Conservation (phyloP, 2,329 filamentous ascomycete species). For the Colletotrichum costaricense region DNA sequence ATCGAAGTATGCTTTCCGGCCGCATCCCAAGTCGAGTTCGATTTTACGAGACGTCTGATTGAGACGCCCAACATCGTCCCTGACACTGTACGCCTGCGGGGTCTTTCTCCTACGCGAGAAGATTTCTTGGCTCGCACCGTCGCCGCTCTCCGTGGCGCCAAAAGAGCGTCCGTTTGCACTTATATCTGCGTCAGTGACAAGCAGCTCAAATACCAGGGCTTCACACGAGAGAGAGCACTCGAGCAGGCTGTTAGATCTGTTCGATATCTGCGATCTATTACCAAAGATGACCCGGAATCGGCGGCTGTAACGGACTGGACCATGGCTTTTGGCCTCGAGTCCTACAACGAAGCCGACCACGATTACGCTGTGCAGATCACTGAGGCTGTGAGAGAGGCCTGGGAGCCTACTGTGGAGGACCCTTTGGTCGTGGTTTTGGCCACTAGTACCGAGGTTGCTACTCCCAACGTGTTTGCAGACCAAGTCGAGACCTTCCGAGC, state of each 20-base stretch:
- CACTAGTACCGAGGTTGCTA: slow-evolving; percentile 93
- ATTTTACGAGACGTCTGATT: slow-evolving; percentile 88
- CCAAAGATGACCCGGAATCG: slow-evolving; percentile 76
- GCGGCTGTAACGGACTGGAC: slow-evolving; percentile 73
- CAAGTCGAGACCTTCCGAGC: slow-evolving; percentile 96
- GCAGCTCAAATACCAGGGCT: slow-evolving; percentile 49
- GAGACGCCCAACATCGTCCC: slow-evolving; percentile 85
- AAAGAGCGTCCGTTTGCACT: slow-evolving; percentile 93
- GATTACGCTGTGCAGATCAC: slow-evolving; percentile 87
- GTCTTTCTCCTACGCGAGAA: slow-evolving; percentile 89
- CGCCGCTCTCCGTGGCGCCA: slow-evolving; percentile 86
- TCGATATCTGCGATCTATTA: slow-evolving; percentile 86
- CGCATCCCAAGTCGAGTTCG: slow-evolving; percentile 92
- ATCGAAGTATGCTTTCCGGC: slow-evolving; percentile 98
- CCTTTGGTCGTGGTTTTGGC: slow-evolving; percentile 97
- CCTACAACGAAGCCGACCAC: slow-evolving; percentile 88
- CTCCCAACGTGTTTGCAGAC: slow-evolving; percentile 95
- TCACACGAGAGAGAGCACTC: slow-evolving; percentile 92
- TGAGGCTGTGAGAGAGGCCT: slow-evolving; percentile 92
- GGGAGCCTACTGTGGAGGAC: slow-evolving; percentile 82
- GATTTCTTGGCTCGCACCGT: slow-evolving; percentile 94
- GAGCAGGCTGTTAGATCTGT: slow-evolving; percentile 83
- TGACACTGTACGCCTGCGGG: slow-evolving; percentile 91
- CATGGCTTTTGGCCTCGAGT: slow-evolving; percentile 86
- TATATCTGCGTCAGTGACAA: slow-evolving; percentile 91